These are phyloP conservation scores for Apiotrichum akiyoshidainum DNA, from an alignment of 1,284 basidiomycete species.

Conservation along the genomic window DNA sequence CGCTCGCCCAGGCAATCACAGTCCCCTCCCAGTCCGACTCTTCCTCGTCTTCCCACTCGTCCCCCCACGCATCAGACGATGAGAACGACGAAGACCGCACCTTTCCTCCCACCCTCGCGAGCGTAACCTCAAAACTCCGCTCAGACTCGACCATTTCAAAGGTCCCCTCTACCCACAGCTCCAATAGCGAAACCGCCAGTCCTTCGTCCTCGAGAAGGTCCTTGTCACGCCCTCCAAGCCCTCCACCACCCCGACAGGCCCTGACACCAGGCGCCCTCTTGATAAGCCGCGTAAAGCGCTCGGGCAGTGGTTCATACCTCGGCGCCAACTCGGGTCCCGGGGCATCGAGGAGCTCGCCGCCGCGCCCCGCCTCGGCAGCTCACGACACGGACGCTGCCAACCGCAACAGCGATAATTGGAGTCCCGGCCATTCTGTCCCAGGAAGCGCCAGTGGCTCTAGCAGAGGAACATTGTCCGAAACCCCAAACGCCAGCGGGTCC, in stretches of 20 bases:
- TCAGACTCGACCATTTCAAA: neutral
- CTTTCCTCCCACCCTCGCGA: neutral
- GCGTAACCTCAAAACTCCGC: neutral
- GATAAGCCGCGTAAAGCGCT: conserved; percentile 32
- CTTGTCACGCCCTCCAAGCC: conserved; percentile 34
- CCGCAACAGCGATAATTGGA: neutral
- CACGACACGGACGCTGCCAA: conserved; percentile 10
- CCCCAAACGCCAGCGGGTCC: conserved; percentile 18
- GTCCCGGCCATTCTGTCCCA: conserved; percentile 26
- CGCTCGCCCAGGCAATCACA: conserved; percentile 44
- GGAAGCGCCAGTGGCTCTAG: conserved; percentile 25
- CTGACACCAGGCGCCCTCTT: conserved; percentile 32
- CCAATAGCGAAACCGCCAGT: conserved; percentile 8
- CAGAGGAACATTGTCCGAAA: conserved; percentile 15
- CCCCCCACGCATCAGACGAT: conserved; percentile 28
- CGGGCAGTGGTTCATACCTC: conserved; percentile 28
- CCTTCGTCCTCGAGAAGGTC: conserved; percentile 10
- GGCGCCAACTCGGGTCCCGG: conserved; percentile 16
- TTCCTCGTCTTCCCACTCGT: conserved; percentile 40
- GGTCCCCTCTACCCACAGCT: conserved; percentile 7
- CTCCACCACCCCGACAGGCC: conserved; percentile 19
- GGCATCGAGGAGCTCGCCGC: conserved; percentile 19
- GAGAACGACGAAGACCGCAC: conserved; percentile 14
- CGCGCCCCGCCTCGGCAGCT: conserved; percentile 3
- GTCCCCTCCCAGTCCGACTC: conserved; percentile 42